phyloP scores from a whole-genome alignment of 257 asterid genomes.

The Fraxinus pennsylvanica region DNA sequence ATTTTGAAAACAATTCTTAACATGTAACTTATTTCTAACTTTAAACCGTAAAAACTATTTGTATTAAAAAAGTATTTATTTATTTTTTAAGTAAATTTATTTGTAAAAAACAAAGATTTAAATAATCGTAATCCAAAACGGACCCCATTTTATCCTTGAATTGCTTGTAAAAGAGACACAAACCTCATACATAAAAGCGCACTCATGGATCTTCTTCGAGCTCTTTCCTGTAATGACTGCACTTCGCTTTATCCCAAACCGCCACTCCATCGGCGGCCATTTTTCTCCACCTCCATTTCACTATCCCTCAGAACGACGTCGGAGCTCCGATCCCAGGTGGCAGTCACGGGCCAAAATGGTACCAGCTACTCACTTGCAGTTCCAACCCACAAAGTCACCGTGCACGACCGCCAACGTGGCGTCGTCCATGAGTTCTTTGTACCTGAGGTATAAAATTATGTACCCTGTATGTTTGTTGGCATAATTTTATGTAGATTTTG shows the following conservation, averaged over 20 bases:
- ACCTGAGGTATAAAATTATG: conserved; percentile 47
- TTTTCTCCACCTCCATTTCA: conserved; percentile 18
- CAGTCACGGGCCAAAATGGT: conserved; percentile 28
- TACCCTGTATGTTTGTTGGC: neutral
- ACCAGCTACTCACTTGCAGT: conserved; percentile 30
- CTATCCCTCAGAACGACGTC: conserved; percentile 34
- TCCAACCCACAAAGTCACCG: conserved; percentile 58
- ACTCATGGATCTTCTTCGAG: conserved; percentile 50
- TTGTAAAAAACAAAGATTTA: too few species aligned
- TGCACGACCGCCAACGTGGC: conserved; percentile 61
- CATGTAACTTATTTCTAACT: too few species aligned
- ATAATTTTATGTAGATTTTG: neutral
- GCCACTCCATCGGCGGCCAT: conserved; percentile 13
- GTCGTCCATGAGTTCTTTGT: conserved; percentile 56
- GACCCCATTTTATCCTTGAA: neutral
- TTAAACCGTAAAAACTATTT: too few species aligned
- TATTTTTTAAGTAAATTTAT: too few species aligned
- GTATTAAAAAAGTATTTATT: too few species aligned
- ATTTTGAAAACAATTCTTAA: too few species aligned
- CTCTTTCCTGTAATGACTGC: conserved; percentile 48
- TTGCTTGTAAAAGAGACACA: neutral
- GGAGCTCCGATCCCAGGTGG: conserved; percentile 31
- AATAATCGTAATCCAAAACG: too few species aligned
- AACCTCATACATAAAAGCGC: neutral
- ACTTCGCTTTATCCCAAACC: conserved; percentile 29